phyloP scores from a whole-genome alignment of 306 rosid species.

The Macrotyloma uniflorum region DNA sequence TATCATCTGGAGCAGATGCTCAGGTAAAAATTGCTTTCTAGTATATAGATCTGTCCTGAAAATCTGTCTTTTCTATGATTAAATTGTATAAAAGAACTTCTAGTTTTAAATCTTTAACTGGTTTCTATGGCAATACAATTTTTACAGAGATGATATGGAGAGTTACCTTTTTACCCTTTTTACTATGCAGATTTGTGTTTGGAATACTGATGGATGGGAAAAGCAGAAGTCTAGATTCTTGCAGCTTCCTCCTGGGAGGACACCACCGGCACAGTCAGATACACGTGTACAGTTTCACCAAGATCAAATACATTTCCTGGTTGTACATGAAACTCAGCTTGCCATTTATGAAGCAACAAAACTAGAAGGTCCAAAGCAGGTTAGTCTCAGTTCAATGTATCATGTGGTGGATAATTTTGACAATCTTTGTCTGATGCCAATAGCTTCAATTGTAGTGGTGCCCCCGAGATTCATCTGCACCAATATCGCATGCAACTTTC shows the following conservation, averaged over 20 bases:
- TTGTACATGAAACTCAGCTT: constrained; percentile 94
- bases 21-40: constrained; percentile 65
- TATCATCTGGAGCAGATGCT: constrained; percentile 59
- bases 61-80: constrained; percentile 24
- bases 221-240: constrained; percentile 81
- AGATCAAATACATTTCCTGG: constrained; percentile 85
- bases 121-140: not conserved
- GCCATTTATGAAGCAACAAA: constrained; percentile 89
- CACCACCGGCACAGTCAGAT: constrained; percentile 72
- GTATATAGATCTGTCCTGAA: not conserved
- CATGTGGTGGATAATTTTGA: not conserved
- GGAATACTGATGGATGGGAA: constrained; percentile 97
- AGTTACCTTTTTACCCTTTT: constrained; percentile 13
- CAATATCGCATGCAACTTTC: constrained; percentile 88
- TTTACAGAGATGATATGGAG: constrained; percentile 13
- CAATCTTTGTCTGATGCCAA: not conserved
- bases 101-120: not conserved
- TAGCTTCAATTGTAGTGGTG: constrained; percentile 55
- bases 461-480: constrained; percentile 77
- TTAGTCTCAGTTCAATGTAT: constrained; percentile 20
- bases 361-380: constrained; percentile 84
- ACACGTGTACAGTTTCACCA: constrained; percentile 96
- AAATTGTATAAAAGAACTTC: not conserved
- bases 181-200: constrained; percentile 71
- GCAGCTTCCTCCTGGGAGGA: constrained; percentile 90